Conservation (phyloP, 1,139 yeast genomes). For the Geotrichum reessii region DNA sequence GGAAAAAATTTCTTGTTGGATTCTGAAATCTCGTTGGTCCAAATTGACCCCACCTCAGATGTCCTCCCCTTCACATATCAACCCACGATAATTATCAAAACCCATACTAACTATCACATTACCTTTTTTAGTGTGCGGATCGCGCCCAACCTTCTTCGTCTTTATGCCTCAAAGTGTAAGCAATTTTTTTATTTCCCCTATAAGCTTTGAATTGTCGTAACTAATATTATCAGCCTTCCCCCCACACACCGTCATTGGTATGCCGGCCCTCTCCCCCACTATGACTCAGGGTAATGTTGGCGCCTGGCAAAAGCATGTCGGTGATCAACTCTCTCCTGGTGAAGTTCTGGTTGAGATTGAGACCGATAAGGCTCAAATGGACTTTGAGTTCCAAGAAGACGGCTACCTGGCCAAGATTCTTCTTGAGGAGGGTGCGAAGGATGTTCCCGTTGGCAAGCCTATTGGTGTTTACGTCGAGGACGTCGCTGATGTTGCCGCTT, state of each 20-base stretch:
- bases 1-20: conserved; percentile 2
- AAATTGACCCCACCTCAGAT: conserved; percentile 7
- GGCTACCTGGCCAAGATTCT: conserved; percentile 91
- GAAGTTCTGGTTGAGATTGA: conserved; percentile 95
- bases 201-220: conserved; percentile 4
- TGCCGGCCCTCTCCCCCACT: conserved; percentile 96
- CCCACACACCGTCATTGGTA: conserved; percentile 61
- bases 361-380: conserved; percentile 98
- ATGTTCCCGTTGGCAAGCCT: conserved; percentile 89
- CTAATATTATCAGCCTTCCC: conserved; percentile 39
- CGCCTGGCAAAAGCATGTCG: conserved; percentile 80
- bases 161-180: conserved; percentile 37
- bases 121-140: neutral
- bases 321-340: conserved; percentile 76
- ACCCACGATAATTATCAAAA: neutral
- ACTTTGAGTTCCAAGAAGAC: conserved; percentile 97
- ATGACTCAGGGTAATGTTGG: conserved; percentile 95
- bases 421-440: conserved; percentile 80
- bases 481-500: conserved; percentile 75
- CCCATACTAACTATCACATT: neutral
- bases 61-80: neutral
- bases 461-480: conserved; percentile 96
- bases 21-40: conserved; percentile 4
- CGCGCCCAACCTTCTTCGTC: conserved; percentile 34
- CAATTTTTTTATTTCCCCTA: neutral